Evolutionary conservation across 257 asterid species (phyloP).

Genomic region (Jacaranda copaia): DNA sequence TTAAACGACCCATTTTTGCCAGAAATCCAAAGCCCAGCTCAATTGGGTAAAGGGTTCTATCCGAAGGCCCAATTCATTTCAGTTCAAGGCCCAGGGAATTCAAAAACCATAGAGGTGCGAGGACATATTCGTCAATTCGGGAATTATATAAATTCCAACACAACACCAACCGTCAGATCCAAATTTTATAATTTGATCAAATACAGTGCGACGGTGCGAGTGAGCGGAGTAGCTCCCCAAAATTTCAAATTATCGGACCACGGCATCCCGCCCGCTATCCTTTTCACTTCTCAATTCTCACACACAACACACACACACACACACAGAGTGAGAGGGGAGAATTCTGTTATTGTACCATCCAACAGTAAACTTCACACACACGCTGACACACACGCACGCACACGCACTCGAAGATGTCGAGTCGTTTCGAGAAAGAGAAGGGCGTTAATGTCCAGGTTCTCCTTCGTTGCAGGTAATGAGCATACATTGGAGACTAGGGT

Average conservation of each 20-base stretch:
- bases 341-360: slow-evolving; percentile 2
- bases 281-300: slow-evolving; percentile 38
- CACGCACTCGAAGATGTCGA: slow-evolving; percentile 60
- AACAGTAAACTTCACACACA: slow-evolving; percentile 42
- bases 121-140: slow-evolving; percentile 7
- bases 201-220: no score
- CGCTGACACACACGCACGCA: slow-evolving; percentile 9
- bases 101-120: background rate
- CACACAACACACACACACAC: slow-evolving; percentile 24
- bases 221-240: slow-evolving; percentile 35
- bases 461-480: slow-evolving; percentile 87
- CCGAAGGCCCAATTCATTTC: background rate
- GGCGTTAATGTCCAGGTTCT: slow-evolving; percentile 97
- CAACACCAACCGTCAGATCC: slow-evolving; percentile 36
- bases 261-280: slow-evolving; percentile 37
- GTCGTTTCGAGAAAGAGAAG: slow-evolving; percentile 77
- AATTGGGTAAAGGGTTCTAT: no score
- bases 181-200: background rate
- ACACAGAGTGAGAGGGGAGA: background rate
- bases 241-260: slow-evolving; percentile 38
- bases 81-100: background rate
- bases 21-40: no score
- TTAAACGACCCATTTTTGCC: no score
- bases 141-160: slow-evolving; percentile 5
- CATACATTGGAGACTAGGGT: slow-evolving; percentile 21